Percentiles rank a stretch among this genome's conserved stretches.
Evolutionary conservation across 202 grass and related monocot species (phyloP).

Genomic region (Digitaria exilis): DNA sequence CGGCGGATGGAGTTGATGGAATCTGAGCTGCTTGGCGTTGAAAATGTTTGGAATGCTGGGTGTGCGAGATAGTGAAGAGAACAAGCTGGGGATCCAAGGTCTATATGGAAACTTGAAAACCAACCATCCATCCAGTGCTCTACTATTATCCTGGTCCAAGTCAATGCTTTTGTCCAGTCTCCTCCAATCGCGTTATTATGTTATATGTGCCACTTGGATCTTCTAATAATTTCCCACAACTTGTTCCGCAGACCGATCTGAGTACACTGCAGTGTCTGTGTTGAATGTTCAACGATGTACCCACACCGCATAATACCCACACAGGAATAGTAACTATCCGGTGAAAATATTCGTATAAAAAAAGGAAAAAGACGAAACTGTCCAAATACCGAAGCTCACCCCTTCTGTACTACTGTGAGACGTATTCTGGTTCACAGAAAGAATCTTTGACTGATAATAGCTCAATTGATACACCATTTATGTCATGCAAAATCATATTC

Average conservation of each 20-base stretch:
- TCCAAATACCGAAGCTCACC: too few relatives aligned
- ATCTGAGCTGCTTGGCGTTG: background rate
- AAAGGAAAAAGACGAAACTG: background rate
- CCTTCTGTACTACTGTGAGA: too few relatives aligned
- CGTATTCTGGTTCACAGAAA: too few relatives aligned
- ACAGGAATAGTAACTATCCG: background rate
- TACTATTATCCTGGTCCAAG: conserved; percentile 1
- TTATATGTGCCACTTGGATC: background rate
- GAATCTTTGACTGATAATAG: too few relatives aligned
- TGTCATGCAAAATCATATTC: too few relatives aligned
- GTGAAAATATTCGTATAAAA: background rate
- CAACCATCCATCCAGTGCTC: too few relatives aligned
- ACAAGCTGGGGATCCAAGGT: background rate
- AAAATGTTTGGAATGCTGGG: background rate
- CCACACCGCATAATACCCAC: background rate
- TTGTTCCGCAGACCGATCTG: background rate
- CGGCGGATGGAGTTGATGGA: background rate
- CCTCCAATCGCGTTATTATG: background rate
- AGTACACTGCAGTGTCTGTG: background rate
- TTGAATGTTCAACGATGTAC: background rate
- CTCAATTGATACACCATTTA: too few relatives aligned
- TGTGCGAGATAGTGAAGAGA: background rate
- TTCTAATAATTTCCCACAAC: background rate
- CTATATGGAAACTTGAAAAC: background rate
- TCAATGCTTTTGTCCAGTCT: background rate